These are phyloP conservation scores for Monilinia laxa DNA, from an alignment of 2,329 filamentous ascomycete genomes.

Conservation along the genomic window DNA sequence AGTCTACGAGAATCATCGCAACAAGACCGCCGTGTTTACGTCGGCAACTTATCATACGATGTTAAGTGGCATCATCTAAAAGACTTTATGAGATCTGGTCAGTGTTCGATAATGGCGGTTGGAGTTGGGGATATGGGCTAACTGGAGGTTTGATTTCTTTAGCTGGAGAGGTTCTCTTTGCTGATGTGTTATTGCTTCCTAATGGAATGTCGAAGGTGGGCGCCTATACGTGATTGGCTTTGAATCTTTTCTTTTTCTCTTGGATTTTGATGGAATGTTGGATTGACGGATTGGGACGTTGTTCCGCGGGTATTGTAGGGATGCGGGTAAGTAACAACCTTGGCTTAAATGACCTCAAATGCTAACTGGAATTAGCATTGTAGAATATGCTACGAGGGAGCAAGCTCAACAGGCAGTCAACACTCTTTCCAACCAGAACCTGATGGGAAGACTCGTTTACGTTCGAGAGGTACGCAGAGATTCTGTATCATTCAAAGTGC, in stretches of 20 bases:
- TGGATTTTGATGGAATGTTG: constrained; percentile 81
- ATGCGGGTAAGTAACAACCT: constrained; percentile 83
- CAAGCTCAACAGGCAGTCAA: constrained; percentile 97
- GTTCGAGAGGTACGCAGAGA: constrained; percentile 78
- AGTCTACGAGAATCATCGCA: constrained; percentile 91
- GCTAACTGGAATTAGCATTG: constrained; percentile 67
- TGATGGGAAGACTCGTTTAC: constrained; percentile 98
- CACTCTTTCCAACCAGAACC: constrained; percentile 97
- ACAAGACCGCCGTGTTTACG: constrained; percentile 98
- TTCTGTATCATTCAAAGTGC: constrained; percentile 6
- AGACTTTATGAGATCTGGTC: constrained; percentile 99
- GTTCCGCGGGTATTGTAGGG: constrained; percentile 92
- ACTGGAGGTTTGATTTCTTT: constrained; percentile 38
- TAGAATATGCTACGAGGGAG: constrained; percentile 99
- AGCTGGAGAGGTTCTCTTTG: constrained; percentile 99
- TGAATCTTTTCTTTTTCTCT: constrained; percentile 55
- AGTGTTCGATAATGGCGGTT: constrained; percentile 43
- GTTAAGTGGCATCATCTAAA: constrained; percentile 99
- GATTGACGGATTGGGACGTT: constrained; percentile 98
- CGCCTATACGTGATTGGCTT: constrained; percentile 85
- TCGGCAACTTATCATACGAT: constrained; percentile 98
- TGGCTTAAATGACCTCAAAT: neutral
- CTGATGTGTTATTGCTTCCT: constrained; percentile 98
- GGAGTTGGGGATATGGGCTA: constrained; percentile 44
- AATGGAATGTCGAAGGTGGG: constrained; percentile 99